phyloP scores from a whole-genome alignment of 2,329 filamentous ascomycete genomes.

The Trichophyton verrucosum region DNA sequence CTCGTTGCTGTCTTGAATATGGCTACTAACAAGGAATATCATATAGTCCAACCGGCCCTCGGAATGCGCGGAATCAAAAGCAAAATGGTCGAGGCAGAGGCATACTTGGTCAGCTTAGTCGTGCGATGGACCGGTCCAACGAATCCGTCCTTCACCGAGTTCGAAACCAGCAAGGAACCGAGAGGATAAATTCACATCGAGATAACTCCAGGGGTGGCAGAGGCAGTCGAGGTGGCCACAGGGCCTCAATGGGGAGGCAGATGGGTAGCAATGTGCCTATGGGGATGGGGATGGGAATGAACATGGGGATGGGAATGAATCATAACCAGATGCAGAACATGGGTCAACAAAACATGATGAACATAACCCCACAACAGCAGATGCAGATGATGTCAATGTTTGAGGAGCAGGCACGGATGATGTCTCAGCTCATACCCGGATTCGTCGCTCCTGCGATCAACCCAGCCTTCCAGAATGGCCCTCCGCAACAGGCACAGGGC shows the following conservation, averaged over 20 bases:
- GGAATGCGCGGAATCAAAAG: conserved; percentile 75
- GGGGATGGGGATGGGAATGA: conserved; percentile 31
- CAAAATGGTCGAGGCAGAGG: conserved; percentile 54
- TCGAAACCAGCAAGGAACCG: conserved; percentile 56
- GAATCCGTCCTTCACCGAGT: conserved; percentile 73
- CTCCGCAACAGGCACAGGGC: conserved; percentile 32
- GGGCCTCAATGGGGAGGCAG: conserved; percentile 31
- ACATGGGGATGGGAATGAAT: conserved; percentile 18
- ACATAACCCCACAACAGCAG: conserved; percentile 55
- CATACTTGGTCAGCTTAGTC: conserved; percentile 73
- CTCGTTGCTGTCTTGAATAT: background rate
- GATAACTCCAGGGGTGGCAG: conserved; percentile 61
- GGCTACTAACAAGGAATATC: conserved; percentile 23
- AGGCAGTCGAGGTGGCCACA: conserved; percentile 35
- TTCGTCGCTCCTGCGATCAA: conserved; percentile 43
- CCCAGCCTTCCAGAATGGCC: conserved; percentile 40
- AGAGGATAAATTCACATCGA: conserved; percentile 72
- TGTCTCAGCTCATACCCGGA: conserved; percentile 56
- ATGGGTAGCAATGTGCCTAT: conserved; percentile 28
- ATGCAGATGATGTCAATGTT: conserved; percentile 65
- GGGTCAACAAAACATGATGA: conserved; percentile 37
- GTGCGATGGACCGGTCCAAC: conserved; percentile 63
- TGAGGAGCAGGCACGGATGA: conserved; percentile 78
- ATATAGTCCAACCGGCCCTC: conserved; percentile 83
- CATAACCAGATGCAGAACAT: conserved; percentile 25